Percentiles rank a stretch among this genome's conserved stretches.
Evolutionary conservation across 495 filamentous ascomycete species (phyloP).

Genomic region (Aspergillus conjunctus): DNA sequence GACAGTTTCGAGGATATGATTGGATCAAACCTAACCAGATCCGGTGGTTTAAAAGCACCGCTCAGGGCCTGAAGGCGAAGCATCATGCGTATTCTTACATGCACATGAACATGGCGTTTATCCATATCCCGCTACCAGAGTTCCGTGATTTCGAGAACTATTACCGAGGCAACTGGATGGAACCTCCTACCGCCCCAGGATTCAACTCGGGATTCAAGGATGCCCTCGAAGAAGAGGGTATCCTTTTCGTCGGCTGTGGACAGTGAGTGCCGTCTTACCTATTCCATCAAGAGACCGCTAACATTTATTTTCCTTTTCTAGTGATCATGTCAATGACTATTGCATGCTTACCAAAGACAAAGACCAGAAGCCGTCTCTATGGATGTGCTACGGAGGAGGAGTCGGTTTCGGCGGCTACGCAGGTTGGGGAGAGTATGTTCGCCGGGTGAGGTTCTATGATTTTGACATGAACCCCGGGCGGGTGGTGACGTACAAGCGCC

Average conservation of each 20-base stretch:
- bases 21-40: conserved; percentile 96
- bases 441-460: conserved; percentile 85
- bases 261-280: conserved; percentile 61
- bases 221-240: conserved; percentile 79
- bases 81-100: conserved; percentile 84
- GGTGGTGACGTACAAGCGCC: conserved; percentile 87
- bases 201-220: conserved; percentile 89
- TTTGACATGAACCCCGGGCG: conserved; percentile 86
- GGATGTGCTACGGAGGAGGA: conserved; percentile 98
- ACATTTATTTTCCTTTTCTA: conserved; percentile 26
- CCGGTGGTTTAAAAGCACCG: conserved; percentile 84
- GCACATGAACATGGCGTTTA: conserved; percentile 95
- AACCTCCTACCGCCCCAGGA: conserved; percentile 78
- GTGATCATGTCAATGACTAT: conserved; percentile 96
- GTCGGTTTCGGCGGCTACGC: conserved; percentile 92
- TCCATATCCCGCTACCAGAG: conserved; percentile 95
- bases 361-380: conserved; percentile 66
- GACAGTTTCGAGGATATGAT: conserved; percentile 83
- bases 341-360: conserved; percentile 65
- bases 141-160: conserved; percentile 59
- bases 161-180: conserved; percentile 67
- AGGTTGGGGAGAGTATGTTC: conserved; percentile 81
- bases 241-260: conserved; percentile 85
- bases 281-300: conserved; percentile 5
- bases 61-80: conserved; percentile 64